Conservation (phyloP, 2,329 filamentous ascomycete species). For the Epichloe typhina region DNA sequence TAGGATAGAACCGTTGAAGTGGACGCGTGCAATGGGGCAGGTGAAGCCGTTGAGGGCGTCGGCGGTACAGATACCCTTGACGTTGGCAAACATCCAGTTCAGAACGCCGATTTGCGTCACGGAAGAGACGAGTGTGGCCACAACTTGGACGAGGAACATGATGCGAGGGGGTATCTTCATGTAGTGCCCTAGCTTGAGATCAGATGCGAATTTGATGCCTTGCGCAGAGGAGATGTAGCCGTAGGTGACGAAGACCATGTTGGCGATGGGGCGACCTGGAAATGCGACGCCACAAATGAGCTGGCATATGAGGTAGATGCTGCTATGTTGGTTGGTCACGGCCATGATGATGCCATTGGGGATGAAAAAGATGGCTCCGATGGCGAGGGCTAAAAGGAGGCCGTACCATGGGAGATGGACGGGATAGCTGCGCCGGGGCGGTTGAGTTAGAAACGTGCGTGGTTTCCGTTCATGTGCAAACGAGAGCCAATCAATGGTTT, state of each 20-base stretch:
- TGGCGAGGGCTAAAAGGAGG: constrained; percentile 61
- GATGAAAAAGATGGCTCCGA: constrained; percentile 73
- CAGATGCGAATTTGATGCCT: constrained; percentile 77
- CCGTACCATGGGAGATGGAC: constrained; percentile 81
- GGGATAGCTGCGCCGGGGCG: constrained; percentile 42
- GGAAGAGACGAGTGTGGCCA: constrained; percentile 62
- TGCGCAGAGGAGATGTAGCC: constrained; percentile 82
- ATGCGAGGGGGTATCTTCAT: constrained; percentile 83
- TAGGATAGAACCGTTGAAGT: constrained; percentile 81
- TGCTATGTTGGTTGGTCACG: constrained; percentile 79
- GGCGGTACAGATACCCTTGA: constrained; percentile 64
- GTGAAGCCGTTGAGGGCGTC: constrained; percentile 78
- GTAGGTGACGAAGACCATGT: constrained; percentile 90
- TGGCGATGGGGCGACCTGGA: constrained; percentile 73
- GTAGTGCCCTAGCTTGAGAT: constrained; percentile 78
- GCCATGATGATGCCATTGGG: constrained; percentile 90
- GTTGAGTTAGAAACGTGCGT: not conserved
- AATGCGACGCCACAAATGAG: constrained; percentile 72
- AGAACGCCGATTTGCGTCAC: constrained; percentile 72
- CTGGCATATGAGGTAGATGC: constrained; percentile 77
- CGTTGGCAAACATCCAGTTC: constrained; percentile 79
- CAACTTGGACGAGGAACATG: constrained; percentile 65
- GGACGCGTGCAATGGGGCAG: constrained; percentile 73
- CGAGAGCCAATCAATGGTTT: too few species aligned
- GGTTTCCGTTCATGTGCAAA: too few species aligned